phyloP scores from a whole-genome alignment of 352 stramenopile genomes.

The Phytophthora europaea region DNA sequence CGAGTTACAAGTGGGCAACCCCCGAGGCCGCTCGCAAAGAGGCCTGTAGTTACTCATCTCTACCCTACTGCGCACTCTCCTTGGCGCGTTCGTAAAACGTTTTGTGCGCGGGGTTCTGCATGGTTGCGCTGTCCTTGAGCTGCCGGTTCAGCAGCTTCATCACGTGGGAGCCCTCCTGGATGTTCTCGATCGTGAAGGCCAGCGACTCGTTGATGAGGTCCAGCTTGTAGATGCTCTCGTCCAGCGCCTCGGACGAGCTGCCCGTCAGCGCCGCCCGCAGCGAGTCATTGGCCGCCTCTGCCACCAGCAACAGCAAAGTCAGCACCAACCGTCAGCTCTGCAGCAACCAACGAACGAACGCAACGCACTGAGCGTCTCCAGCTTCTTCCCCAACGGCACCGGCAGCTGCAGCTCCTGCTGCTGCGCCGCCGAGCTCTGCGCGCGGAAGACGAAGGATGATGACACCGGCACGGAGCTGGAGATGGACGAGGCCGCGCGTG shows the following conservation, averaged over 20 bases:
- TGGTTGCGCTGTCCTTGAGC: slow-evolving; percentile 59
- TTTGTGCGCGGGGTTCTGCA: slow-evolving; percentile 49
- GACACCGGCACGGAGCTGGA: slow-evolving; percentile 55
- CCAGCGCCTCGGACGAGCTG: slow-evolving; percentile 47
- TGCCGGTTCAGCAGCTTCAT: slow-evolving; percentile 80
- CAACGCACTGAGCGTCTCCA: slow-evolving; percentile 34
- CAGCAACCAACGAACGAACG: background rate
- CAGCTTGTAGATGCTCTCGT: slow-evolving; percentile 71
- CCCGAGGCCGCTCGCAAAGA: too few relatives aligned
- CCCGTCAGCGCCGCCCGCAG: slow-evolving; percentile 46
- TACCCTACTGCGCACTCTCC: background rate
- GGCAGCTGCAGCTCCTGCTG: slow-evolving; percentile 20
- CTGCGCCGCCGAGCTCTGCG: slow-evolving; percentile 34
- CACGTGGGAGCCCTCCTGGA: slow-evolving; percentile 78
- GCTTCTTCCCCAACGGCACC: slow-evolving; percentile 30
- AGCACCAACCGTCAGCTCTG: slow-evolving; percentile 1
- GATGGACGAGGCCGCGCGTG: slow-evolving; percentile 62
- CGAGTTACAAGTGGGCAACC: too few relatives aligned
- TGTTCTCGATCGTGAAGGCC: slow-evolving; percentile 85
- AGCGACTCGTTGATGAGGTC: slow-evolving; percentile 87
- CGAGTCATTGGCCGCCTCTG: slow-evolving; percentile 60
- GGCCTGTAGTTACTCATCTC: too few relatives aligned
- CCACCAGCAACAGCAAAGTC: background rate
- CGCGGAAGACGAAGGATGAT: slow-evolving; percentile 52
- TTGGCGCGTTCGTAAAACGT: slow-evolving; percentile 39